These are phyloP conservation scores for Rhizopogon salebrosus DNA, from an alignment of 768 basidiomycete species.

Conservation along the genomic window DNA sequence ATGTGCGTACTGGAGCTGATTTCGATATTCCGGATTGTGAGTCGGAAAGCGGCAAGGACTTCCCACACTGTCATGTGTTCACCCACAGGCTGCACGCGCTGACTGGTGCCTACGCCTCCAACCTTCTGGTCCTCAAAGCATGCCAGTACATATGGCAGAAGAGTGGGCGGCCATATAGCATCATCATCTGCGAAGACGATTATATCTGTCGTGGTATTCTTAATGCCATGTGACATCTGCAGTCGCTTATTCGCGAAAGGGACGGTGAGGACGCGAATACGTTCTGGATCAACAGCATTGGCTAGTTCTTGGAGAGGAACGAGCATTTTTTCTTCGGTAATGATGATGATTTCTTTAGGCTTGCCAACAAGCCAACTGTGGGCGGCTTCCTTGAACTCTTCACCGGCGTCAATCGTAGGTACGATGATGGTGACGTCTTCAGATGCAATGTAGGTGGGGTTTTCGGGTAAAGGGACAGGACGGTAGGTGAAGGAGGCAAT, in stretches of 20 bases:
- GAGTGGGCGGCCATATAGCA: conserved; percentile 91
- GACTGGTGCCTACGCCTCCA: conserved; percentile 88
- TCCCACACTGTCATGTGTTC: conserved; percentile 89
- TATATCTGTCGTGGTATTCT: conserved; percentile 86
- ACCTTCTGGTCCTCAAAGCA: conserved; percentile 94
- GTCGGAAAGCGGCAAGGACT: conserved; percentile 87
- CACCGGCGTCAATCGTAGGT: conserved; percentile 93
- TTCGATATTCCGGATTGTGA: conserved; percentile 92
- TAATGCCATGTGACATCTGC: conserved; percentile 92
- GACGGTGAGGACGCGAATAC: conserved; percentile 83
- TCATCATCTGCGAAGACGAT: conserved; percentile 95
- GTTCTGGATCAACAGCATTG: conserved; percentile 76
- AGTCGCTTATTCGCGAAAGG: conserved; percentile 92
- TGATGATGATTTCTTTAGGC: conserved; percentile 77
- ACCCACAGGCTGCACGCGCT: conserved; percentile 81
- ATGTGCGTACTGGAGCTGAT: conserved; percentile 87
- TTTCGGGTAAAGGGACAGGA: conserved; percentile 85
- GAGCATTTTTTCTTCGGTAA: conserved; percentile 86
- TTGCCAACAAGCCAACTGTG: conserved; percentile 89
- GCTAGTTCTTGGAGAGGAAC: conserved; percentile 87
- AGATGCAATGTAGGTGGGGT: conserved; percentile 83
- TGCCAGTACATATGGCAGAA: conserved; percentile 83
- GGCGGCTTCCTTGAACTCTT: conserved; percentile 92
- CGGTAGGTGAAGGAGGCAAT: conserved; percentile 74
- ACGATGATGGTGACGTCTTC: conserved; percentile 98